phyloP scores from a whole-genome alignment of 148 eudicot genomes.

The Pouteria glomerata region DNA sequence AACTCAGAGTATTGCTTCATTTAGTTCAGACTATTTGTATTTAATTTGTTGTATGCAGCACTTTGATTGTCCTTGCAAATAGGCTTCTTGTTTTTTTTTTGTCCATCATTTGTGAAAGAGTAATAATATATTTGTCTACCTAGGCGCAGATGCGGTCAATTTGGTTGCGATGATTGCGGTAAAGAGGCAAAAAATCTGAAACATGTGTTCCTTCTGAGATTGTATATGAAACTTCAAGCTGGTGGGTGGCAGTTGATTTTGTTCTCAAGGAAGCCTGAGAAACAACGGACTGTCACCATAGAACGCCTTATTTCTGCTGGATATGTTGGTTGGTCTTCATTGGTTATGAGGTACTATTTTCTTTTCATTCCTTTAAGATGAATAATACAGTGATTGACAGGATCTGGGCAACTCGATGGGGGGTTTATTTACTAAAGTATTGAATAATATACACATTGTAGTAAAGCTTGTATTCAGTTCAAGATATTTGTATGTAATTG shows the following conservation, averaged over 20 bases:
- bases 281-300: constrained; percentile 16
- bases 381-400: background rate
- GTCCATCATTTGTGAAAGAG: background rate
- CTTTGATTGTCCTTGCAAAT: background rate
- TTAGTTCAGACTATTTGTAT: background rate
- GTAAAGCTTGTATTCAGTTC: too few relatives aligned
- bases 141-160: constrained; percentile 15
- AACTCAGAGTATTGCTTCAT: background rate
- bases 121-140: background rate
- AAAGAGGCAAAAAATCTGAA: constrained; percentile 22
- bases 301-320: constrained; percentile 27
- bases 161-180: constrained; percentile 14
- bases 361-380: background rate
- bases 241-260: constrained; percentile 33
- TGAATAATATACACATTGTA: too few relatives aligned
- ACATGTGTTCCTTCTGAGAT: constrained; percentile 3
- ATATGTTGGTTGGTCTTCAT: constrained; percentile 23
- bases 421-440: background rate
- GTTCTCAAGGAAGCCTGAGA: constrained; percentile 32
- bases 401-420: too few relatives aligned
- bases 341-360: constrained; percentile 40
- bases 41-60: background rate
- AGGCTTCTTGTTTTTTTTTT: too few relatives aligned
- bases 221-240: constrained; percentile 32
- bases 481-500: too few relatives aligned